A percentile compares a stretch with the other conserved stretches of the same genome.
Conservation (phyloP, 2,329 filamentous ascomycete species). For the Cercospora janseana region DNA sequence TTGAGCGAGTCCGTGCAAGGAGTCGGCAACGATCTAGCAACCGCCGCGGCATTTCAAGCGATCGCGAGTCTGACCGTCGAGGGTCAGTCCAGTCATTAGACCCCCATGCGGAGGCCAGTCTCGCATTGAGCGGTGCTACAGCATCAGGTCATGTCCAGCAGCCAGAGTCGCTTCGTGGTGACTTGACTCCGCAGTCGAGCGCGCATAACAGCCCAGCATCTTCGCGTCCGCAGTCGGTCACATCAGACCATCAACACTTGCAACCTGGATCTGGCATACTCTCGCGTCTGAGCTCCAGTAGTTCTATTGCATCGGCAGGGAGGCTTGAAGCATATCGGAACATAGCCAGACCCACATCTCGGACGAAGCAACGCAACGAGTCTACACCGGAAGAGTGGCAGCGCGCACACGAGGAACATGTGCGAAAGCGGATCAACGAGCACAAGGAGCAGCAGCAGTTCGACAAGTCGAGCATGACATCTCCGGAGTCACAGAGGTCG, state of each 20-base stretch:
- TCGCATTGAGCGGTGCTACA: slow-evolving; percentile 61
- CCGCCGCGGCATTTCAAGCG: slow-evolving; percentile 60
- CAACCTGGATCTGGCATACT: slow-evolving; percentile 24
- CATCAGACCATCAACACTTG: slow-evolving; percentile 25
- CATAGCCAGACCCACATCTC: slow-evolving; percentile 14
- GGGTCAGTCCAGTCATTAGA: slow-evolving; percentile 58
- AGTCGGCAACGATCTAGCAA: slow-evolving; percentile 47
- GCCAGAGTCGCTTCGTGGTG: slow-evolving; percentile 47
- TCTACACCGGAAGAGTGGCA: slow-evolving; percentile 36
- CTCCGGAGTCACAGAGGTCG: slow-evolving; percentile 6
- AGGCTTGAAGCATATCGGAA: slow-evolving; percentile 19
- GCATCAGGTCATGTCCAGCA: slow-evolving; percentile 60
- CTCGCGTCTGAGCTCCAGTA: slow-evolving; percentile 32
- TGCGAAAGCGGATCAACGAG: slow-evolving; percentile 38
- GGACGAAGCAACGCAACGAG: slow-evolving; percentile 28
- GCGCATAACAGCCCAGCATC: slow-evolving; percentile 30
- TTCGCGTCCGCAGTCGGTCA: slow-evolving; percentile 26
- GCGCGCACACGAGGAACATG: slow-evolving; percentile 37
- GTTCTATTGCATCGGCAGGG: slow-evolving; percentile 31
- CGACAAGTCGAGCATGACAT: slow-evolving; percentile 28
- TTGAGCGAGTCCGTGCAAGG: slow-evolving; percentile 47
- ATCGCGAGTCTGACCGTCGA: slow-evolving; percentile 61
- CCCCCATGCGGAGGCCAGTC: slow-evolving; percentile 62
- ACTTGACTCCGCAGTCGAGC: slow-evolving; percentile 20
- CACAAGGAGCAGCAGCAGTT: slow-evolving; percentile 35